Conservation (phyloP, 2,329 filamentous ascomycete genomes). For the Talaromyces sp. region DNA sequence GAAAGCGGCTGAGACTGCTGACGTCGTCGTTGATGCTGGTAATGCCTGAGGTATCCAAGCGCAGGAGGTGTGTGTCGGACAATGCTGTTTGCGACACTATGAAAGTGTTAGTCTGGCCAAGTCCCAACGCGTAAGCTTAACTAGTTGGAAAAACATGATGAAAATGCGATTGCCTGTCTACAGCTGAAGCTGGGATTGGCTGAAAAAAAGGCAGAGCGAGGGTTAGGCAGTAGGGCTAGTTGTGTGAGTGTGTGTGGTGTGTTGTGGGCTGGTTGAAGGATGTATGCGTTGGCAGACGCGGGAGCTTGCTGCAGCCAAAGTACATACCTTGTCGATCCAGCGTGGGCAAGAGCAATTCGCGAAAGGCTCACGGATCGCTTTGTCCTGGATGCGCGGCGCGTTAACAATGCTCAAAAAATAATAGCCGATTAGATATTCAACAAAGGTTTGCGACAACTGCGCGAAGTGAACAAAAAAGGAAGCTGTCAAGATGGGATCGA, state of each 20-base stretch:
- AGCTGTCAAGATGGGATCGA: slow-evolving; percentile 12
- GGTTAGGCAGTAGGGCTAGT: slow-evolving; percentile 22
- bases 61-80: not conserved
- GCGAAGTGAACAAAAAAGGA: slow-evolving; percentile 20
- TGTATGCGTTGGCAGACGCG: slow-evolving; percentile 44
- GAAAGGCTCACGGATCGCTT: not conserved
- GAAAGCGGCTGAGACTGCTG: slow-evolving; percentile 23
- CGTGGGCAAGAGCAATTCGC: slow-evolving; percentile 23
- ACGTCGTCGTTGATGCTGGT: not conserved
- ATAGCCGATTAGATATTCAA: slow-evolving; percentile 18
- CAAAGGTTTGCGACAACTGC: slow-evolving; percentile 22
- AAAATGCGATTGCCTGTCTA: slow-evolving; percentile 4
- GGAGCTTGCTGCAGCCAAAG: slow-evolving; percentile 33
- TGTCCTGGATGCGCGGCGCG: not conserved
- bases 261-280: slow-evolving; percentile 32
- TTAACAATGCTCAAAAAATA: not conserved
- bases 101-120: slow-evolving; percentile 20
- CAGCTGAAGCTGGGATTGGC: slow-evolving; percentile 21
- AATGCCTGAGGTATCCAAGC: slow-evolving; percentile 17
- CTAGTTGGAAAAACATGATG: not conserved
- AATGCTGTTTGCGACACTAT: slow-evolving; percentile 25
- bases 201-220: slow-evolving; percentile 25
- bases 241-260: slow-evolving; percentile 20
- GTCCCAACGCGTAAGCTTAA: not conserved
- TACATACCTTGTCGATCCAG: slow-evolving; percentile 40